Evolutionary conservation across 257 asterid species (phyloP).

Genomic region (Solanum arcanum): DNA sequence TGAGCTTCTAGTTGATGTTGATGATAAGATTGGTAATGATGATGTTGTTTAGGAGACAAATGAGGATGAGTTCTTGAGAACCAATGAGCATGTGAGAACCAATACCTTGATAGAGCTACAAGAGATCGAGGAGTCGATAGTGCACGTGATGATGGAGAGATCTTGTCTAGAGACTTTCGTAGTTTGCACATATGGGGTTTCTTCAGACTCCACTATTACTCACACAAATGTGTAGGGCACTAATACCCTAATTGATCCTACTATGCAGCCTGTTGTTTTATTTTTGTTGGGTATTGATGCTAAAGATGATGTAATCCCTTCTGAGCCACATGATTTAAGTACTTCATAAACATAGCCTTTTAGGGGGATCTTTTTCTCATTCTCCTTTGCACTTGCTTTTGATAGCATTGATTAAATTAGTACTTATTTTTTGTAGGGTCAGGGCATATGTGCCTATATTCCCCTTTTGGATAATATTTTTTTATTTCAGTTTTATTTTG

Average conservation of each 20-base stretch:
- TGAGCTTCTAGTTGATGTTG: neutral
- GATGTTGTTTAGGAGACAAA: neutral
- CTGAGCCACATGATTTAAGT: neutral
- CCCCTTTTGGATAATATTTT: no score
- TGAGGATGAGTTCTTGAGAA: neutral
- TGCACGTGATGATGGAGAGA: neutral
- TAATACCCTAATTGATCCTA: neutral
- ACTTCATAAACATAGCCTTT: neutral
- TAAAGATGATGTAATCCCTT: neutral
- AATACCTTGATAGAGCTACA: neutral
- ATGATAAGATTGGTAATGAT: neutral
- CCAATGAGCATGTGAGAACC: neutral
- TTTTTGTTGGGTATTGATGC: neutral
- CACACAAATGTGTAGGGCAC: neutral
- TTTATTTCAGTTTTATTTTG: no score
- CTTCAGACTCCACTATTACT: neutral
- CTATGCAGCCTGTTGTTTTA: no score
- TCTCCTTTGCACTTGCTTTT: no score
- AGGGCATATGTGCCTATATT: no score
- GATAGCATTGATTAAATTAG: no score
- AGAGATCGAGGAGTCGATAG: neutral
- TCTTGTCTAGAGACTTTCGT: neutral
- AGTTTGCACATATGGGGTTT: neutral
- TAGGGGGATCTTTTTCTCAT: no score
- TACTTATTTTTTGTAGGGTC: no score